Evolutionary conservation across 2,329 filamentous ascomycete species (phyloP).

Genomic region (Ceratocystis papillata): DNA sequence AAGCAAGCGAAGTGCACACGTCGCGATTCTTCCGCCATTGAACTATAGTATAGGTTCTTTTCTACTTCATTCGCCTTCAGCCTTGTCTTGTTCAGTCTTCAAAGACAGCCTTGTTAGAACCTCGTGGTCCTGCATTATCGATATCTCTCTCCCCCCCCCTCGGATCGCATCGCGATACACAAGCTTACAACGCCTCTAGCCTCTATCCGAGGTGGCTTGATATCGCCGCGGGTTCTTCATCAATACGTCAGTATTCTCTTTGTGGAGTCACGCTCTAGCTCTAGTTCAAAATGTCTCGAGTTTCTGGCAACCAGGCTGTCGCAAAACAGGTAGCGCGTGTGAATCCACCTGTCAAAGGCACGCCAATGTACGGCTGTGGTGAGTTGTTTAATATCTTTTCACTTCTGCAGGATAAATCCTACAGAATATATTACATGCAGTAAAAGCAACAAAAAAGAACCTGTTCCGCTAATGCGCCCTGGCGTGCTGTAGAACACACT

Average conservation of each 20-base stretch:
- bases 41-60: neutral
- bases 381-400: conserved; percentile 30
- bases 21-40: neutral
- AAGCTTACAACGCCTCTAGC: neutral
- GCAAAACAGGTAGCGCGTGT: conserved; percentile 30
- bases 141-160: neutral
- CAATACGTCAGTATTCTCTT: neutral
- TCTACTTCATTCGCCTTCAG: neutral
- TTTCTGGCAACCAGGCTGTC: conserved; percentile 19
- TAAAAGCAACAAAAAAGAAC: neutral
- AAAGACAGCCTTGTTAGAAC: neutral
- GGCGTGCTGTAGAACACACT: conserved; percentile 51
- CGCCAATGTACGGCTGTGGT: conserved; percentile 55
- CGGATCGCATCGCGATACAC: conserved; percentile 10
- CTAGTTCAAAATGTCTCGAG: conserved; percentile 9
- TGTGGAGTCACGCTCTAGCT: neutral
- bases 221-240: neutral
- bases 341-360: conserved; percentile 48
- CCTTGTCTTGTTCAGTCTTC: conserved; percentile 4
- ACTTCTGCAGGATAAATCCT: neutral
- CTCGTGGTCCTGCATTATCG: conserved; percentile 5
- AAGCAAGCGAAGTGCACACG: neutral
- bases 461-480: conserved; percentile 29
- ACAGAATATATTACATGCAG: neutral
- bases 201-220: neutral